Evolutionary conservation across 2,329 filamentous ascomycete genomes (phyloP).

Genomic region (Diaporthe sp.): DNA sequence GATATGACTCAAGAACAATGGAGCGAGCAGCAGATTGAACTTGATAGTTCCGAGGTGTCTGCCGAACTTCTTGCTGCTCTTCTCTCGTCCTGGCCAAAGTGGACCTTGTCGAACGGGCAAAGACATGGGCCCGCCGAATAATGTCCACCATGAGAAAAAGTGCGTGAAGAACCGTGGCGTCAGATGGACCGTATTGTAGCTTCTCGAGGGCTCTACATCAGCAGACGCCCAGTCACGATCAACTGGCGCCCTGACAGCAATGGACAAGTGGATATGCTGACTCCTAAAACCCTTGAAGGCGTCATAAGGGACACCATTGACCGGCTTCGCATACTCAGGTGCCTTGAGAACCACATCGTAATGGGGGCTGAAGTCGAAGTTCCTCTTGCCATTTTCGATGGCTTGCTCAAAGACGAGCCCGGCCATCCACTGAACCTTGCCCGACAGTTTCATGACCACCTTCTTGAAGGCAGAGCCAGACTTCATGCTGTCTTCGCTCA

Average conservation of each 20-base stretch:
- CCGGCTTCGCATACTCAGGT: slow-evolving; percentile 77
- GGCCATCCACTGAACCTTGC: slow-evolving; percentile 92
- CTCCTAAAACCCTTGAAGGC: slow-evolving; percentile 98
- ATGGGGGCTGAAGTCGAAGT: slow-evolving; percentile 91
- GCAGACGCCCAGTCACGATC: slow-evolving; percentile 88
- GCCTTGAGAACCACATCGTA: slow-evolving; percentile 91
- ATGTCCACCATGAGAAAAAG: slow-evolving; percentile 97
- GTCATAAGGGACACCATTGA: slow-evolving; percentile 77
- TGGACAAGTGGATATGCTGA: slow-evolving; percentile 94
- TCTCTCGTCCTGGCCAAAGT: slow-evolving; percentile 92
- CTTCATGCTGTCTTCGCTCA: slow-evolving; percentile 74
- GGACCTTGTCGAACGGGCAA: slow-evolving; percentile 92
- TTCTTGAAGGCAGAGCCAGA: slow-evolving; percentile 94
- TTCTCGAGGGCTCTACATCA: slow-evolving; percentile 81
- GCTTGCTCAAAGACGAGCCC: slow-evolving; percentile 94
- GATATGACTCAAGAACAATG: slow-evolving; percentile 94
- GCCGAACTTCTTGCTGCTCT: slow-evolving; percentile 98
- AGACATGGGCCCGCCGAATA: slow-evolving; percentile 95
- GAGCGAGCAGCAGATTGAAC: slow-evolving; percentile 93
- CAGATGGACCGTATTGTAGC: slow-evolving; percentile 96
- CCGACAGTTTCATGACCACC: slow-evolving; percentile 98
- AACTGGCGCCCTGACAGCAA: slow-evolving; percentile 88
- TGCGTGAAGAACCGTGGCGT: slow-evolving; percentile 97
- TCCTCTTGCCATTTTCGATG: slow-evolving; percentile 77
- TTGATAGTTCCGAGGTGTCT: slow-evolving; percentile 98